Percentiles rank a stretch among this genome's conserved stretches.
Evolutionary conservation across 2,329 filamentous ascomycete genomes (phyloP).

Genomic region (Colletotrichum tofieldiae): DNA sequence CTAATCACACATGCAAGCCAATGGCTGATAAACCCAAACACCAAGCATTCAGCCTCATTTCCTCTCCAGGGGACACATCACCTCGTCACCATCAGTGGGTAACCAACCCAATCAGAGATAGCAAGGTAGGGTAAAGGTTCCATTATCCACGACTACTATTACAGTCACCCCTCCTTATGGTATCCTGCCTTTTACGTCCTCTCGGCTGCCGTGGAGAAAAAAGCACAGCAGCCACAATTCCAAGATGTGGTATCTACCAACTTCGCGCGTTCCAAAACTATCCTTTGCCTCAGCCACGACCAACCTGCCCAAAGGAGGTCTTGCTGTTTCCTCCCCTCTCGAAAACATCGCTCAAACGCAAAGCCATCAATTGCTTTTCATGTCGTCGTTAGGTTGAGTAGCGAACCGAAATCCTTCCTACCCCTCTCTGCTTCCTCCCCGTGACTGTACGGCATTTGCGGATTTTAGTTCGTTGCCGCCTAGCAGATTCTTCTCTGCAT

Average conservation of each 20-base stretch:
- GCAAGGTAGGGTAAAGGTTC: conserved; percentile 24
- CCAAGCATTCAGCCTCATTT: too few relatives aligned
- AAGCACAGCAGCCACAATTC: conserved; percentile 32
- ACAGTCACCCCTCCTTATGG: conserved; percentile 33
- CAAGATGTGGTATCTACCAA: conserved; percentile 42
- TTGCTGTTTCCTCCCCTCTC: conserved; percentile 3
- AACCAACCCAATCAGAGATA: background rate
- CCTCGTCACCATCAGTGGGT: background rate
- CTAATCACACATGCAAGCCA: background rate
- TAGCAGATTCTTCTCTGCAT: conserved; percentile 26
- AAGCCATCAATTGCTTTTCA: conserved; percentile 43
- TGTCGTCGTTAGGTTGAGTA: conserved; percentile 43
- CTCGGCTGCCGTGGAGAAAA: conserved; percentile 18
- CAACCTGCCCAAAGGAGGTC: conserved; percentile 28
- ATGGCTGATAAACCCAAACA: conserved; percentile 11
- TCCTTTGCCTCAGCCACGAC: conserved; percentile 10
- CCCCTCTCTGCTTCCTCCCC: conserved; percentile 3
- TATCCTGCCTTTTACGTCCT: conserved; percentile 26
- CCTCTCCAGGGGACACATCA: background rate
- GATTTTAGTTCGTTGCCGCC: conserved; percentile 26
- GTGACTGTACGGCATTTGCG: conserved; percentile 1
- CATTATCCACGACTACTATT: conserved; percentile 42
- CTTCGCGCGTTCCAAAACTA: conserved; percentile 33
- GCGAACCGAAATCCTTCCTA: conserved; percentile 26
- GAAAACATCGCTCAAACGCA: conserved; percentile 43